A percentile compares a stretch with the other conserved stretches of the same genome.
phyloP scores from a whole-genome alignment of 306 rosid genomes.

The Hippophae rhamnoides region DNA sequence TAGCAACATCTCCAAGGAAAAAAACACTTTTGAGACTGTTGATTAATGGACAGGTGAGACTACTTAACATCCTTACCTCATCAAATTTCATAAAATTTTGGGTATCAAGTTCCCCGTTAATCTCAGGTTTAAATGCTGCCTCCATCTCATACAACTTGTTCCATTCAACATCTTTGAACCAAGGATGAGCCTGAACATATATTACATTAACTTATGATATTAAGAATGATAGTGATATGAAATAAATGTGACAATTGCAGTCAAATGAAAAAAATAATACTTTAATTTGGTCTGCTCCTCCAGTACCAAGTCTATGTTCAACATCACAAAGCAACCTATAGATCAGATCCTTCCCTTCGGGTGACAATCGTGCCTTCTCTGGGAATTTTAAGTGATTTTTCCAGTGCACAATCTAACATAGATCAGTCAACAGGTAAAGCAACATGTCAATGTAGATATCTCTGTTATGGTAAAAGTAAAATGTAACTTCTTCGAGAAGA shows the following conservation, averaged over 20 bases:
- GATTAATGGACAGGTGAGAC: conserved; percentile 8
- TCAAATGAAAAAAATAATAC: conserved; percentile 24
- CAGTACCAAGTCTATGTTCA: conserved; percentile 60
- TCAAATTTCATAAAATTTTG: conserved; percentile 89
- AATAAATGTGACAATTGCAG: conserved; percentile 1
- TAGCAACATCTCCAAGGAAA: neutral
- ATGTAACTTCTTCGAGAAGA: neutral
- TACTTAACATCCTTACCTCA: conserved; percentile 39
- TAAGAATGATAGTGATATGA: conserved; percentile 4
- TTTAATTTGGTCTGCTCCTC: conserved; percentile 66
- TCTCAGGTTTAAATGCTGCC: conserved; percentile 93
- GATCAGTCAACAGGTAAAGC: conserved; percentile 13
- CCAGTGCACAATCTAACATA: conserved; percentile 77
- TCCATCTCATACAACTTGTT: conserved; percentile 67
- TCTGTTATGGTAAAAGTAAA: neutral
- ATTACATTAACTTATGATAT: conserved; percentile 3
- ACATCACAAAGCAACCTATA: conserved; percentile 74
- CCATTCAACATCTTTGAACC: conserved; percentile 77
- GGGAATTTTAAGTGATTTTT: conserved; percentile 88
- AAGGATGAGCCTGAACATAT: conserved; percentile 67
- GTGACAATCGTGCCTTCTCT: conserved; percentile 66
- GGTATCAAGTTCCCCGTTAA: conserved; percentile 82
- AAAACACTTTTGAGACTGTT: neutral
- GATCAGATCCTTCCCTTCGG: conserved; percentile 78
- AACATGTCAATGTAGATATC: neutral